A percentile compares a stretch with the other conserved stretches of the same genome.
Evolutionary conservation across 1,139 yeast species (phyloP).

Genomic region (Candida smagusa): DNA sequence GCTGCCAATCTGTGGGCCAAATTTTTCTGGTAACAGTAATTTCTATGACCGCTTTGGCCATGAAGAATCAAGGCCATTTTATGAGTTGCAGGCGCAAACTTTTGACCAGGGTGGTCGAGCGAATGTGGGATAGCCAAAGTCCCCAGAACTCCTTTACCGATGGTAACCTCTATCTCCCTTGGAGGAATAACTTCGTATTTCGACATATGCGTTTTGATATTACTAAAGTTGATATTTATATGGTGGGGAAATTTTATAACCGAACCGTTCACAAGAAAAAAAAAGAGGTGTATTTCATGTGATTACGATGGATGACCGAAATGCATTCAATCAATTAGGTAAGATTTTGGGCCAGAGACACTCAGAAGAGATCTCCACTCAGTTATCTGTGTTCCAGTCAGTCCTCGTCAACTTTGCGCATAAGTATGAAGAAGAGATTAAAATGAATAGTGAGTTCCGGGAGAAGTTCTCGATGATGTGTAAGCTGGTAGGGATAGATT

Average conservation of each 20-base stretch:
- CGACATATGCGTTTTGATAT: conserved; percentile 2
- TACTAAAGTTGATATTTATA: background rate
- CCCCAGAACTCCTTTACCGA: conserved; percentile 37
- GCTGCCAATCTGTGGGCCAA: conserved; percentile 62
- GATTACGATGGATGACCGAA: conserved; percentile 12
- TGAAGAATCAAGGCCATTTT: conserved; percentile 50
- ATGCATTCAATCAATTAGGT: conserved; percentile 21
- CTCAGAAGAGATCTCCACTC: conserved; percentile 52
- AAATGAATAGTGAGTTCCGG: conserved; percentile 61
- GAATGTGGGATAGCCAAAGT: conserved; percentile 40
- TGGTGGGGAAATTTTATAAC: background rate
- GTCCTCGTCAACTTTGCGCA: conserved; percentile 63
- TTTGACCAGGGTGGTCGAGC: conserved; percentile 22
- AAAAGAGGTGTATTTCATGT: background rate
- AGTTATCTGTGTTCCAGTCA: conserved; percentile 57
- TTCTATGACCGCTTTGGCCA: conserved; percentile 83
- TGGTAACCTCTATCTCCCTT: conserved; percentile 34
- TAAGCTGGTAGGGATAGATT: conserved; percentile 78
- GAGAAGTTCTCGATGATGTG: conserved; percentile 74
- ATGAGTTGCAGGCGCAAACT: conserved; percentile 35
- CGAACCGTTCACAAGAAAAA: background rate
- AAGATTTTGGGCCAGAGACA: conserved; percentile 33
- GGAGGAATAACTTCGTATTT: conserved; percentile 14
- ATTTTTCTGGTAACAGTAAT: conserved; percentile 68
- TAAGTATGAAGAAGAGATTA: conserved; percentile 60